Evolutionary conservation across 305 asterid genomes (phyloP).

Genomic region (Withania somnifera): DNA sequence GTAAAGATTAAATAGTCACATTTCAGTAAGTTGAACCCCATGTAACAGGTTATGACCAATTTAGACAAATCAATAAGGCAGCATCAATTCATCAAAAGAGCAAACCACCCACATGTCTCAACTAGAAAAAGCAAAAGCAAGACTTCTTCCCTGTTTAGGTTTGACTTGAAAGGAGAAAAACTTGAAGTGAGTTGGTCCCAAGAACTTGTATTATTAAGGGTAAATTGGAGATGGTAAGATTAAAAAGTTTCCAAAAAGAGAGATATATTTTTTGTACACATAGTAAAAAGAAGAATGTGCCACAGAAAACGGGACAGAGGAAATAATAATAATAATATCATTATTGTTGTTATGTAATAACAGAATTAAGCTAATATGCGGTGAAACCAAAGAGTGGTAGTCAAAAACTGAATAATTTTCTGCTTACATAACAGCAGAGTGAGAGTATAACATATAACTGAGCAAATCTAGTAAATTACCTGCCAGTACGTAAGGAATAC

Average conservation of each 20-base stretch:
- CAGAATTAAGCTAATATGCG: not conserved
- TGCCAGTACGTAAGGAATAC: conserved; percentile 97
- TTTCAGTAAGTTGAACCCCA: not conserved
- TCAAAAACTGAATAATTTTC: not conserved
- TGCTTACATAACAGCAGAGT: not conserved
- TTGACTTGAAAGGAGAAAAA: not conserved
- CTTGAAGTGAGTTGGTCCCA: not conserved
- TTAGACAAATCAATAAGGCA: not conserved
- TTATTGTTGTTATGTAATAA: not conserved
- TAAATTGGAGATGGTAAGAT: not conserved
- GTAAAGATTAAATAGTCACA: not conserved
- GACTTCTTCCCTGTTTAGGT: not conserved
- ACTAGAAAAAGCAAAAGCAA: not conserved
- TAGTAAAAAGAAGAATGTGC: not conserved
- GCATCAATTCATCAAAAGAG: not conserved
- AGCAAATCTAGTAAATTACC: conserved; percentile 26
- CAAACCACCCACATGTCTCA: not conserved
- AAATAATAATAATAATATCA: not conserved
- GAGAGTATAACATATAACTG: not conserved
- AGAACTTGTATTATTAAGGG: not conserved
- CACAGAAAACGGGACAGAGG: not conserved
- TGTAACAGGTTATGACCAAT: not conserved
- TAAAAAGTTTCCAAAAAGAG: not conserved
- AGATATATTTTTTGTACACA: not conserved
- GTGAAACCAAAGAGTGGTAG: not conserved